Base-by-base conservation (phyloP, 78 protist species). In the Speleostelium caveatum region DNA sequence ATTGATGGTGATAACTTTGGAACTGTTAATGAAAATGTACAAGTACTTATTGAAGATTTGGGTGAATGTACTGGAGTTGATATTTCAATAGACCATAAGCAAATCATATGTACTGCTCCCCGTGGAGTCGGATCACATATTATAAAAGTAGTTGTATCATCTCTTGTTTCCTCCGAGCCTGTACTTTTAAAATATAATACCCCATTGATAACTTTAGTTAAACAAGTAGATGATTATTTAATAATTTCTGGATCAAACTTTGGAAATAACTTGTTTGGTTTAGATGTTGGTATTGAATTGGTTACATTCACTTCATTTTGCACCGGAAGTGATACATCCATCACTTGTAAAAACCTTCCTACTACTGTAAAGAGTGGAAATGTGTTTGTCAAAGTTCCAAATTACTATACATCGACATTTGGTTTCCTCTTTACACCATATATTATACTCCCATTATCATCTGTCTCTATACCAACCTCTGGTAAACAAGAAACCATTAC, bases 1-100 rank as follows among this genome's bases (percentile, higher is more conserved):
- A 68, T 83, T 21, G 42, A 51, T 45, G 91, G 91, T 39, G 28
- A 0, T 28, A 53, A 83, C n/a, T 83, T 83, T 30, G 53, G 58
- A 16, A 42, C 5, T 12, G 53, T 14, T 28, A 28, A 21, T 12
- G 30, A 21, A 28, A 62, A 21, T 28, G 10, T 62, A 12, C 12
- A 42, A 3, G 73, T 39, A 14, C 12, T 26, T 24, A 38, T 66
- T 21, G 26, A 38, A 6, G 41, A 16, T 38, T n/a, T n/a, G n/a
- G 1, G 16, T 2, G 53, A 32, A 66, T 66, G 73, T 19, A 32
- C 30, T 19, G 42, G 26, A 38, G 73, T 30, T 21, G 17, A 5
- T 2, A 38, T 66, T 39, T 24, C 42, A 6, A 30, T 38, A 10
- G 53, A 14, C 14, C 56, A 66, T 38, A 66, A 42, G 16, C 19